phyloP scores from a whole-genome alignment of 306 rosid genomes.

The Lupinus albus region DNA sequence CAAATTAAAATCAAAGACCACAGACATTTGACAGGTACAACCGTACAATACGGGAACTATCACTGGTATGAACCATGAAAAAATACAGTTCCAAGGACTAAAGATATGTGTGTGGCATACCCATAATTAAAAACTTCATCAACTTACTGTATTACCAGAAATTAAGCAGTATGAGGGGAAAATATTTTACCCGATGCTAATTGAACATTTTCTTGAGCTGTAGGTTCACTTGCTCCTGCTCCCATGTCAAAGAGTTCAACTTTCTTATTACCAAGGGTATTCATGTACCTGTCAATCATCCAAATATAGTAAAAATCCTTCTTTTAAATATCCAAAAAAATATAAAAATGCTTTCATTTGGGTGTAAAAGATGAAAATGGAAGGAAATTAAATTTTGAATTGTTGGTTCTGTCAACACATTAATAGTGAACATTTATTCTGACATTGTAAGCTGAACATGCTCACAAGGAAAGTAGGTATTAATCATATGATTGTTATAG shows the following conservation, averaged over 20 bases:
- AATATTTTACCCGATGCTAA: conserved; percentile 67
- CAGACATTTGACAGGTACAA: neutral
- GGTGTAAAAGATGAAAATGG: neutral
- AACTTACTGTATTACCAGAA: neutral
- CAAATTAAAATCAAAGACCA: neutral
- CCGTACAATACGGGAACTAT: neutral
- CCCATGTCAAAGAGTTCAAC: conserved; percentile 81
- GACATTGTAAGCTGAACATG: conserved; percentile 1
- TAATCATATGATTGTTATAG: neutral
- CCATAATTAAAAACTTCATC: neutral
- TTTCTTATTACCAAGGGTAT: conserved; percentile 76
- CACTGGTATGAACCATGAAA: neutral
- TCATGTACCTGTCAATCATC: conserved; percentile 65
- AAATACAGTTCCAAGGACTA: neutral
- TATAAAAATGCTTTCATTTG: no score
- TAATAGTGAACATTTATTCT: neutral
- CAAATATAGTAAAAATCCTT: neutral
- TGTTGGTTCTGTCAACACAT: neutral
- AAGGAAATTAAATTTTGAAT: conserved; percentile 14
- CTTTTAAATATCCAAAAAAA: no score
- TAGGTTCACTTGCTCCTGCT: conserved; percentile 70
- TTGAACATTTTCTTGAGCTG: conserved; percentile 68
- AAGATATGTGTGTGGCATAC: neutral
- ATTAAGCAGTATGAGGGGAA: neutral
- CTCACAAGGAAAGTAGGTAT: conserved; percentile 17